A percentile compares a stretch with the other conserved stretches of the same genome.
Conservation (phyloP, 441 rosid species). For the Jatropha multifida region DNA sequence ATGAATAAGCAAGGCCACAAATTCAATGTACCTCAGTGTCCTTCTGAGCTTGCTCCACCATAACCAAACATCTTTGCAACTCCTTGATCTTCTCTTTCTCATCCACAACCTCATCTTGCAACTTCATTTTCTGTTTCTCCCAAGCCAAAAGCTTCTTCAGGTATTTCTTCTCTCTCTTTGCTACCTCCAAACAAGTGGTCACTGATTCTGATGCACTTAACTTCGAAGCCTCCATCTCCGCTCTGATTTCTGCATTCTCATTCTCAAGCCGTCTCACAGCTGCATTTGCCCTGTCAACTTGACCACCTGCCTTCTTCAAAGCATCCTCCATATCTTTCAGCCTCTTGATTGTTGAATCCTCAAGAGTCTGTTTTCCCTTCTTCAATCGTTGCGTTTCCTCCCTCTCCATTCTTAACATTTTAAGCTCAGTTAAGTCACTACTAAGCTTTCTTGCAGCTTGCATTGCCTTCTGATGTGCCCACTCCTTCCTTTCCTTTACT, state of each 20-base stretch:
- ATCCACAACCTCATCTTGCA: slow-evolving; percentile 67
- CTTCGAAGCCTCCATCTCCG: slow-evolving; percentile 93
- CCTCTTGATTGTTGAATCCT: slow-evolving; percentile 76
- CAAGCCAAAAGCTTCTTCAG: slow-evolving; percentile 76
- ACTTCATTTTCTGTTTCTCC: slow-evolving; percentile 84
- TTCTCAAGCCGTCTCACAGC: slow-evolving; percentile 74
- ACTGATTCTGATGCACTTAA: slow-evolving; percentile 87
- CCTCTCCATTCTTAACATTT: slow-evolving; percentile 74
- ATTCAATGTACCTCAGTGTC: slow-evolving; percentile 66
- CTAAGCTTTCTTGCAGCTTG: slow-evolving; percentile 94
- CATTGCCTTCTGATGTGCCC: slow-evolving; percentile 97
- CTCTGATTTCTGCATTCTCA: slow-evolving; percentile 86
- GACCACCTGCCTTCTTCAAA: slow-evolving; percentile 75
- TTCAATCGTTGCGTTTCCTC: slow-evolving; percentile 78
- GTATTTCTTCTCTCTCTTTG: slow-evolving; percentile 81
- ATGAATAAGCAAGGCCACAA: neutral
- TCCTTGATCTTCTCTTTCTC: slow-evolving; percentile 77
- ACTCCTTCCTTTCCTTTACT: slow-evolving; percentile 80
- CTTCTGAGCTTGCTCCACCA: slow-evolving; percentile 51
- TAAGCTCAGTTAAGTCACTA: slow-evolving; percentile 78
- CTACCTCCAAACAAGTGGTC: slow-evolving; percentile 64
- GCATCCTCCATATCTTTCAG: slow-evolving; percentile 84
- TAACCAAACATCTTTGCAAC: slow-evolving; percentile 53
- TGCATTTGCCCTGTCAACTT: slow-evolving; percentile 71
- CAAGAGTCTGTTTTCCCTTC: slow-evolving; percentile 79